Evolutionary conservation across 2,329 filamentous ascomycete genomes (phyloP).

Genomic region (Fusarium pseudonygamai): DNA sequence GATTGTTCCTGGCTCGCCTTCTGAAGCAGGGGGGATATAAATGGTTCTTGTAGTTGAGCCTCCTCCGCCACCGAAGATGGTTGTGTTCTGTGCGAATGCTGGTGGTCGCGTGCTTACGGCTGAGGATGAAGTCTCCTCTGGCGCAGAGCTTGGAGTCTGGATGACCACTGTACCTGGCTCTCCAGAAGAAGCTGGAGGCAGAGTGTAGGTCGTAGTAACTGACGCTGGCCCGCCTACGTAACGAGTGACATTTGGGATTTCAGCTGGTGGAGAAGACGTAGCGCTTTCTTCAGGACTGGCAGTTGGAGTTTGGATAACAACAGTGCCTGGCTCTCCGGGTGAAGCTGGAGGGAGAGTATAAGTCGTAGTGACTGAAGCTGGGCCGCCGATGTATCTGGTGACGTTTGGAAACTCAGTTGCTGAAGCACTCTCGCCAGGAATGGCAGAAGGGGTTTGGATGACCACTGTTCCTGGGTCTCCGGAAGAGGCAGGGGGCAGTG

Average conservation of each 20-base stretch:
- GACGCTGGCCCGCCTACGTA: neutral
- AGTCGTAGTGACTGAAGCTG: neutral
- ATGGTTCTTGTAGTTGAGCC: conserved; percentile 1
- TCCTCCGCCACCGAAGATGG: neutral
- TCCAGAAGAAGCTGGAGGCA: neutral
- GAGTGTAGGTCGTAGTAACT: neutral
- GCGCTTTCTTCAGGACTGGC: neutral
- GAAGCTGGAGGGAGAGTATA: neutral
- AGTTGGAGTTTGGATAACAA: neutral
- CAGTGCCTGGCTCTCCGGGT: neutral
- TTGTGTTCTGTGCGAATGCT: neutral
- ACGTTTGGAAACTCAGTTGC: neutral
- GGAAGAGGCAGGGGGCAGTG: neutral
- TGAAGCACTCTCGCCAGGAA: neutral
- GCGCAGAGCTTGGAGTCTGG: neutral
- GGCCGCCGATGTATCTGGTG: neutral
- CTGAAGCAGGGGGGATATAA: neutral
- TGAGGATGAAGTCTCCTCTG: neutral
- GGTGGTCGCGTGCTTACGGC: neutral
- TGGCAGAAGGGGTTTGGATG: neutral
- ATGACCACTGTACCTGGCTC: neutral
- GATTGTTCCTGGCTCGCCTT: conserved; percentile 2
- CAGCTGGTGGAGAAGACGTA: neutral
- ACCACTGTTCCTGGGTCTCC: conserved; percentile 1
- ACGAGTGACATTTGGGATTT: neutral